Evolutionary conservation across 2,329 filamentous ascomycete genomes (phyloP).

Genomic region (Ilyonectria robusta): DNA sequence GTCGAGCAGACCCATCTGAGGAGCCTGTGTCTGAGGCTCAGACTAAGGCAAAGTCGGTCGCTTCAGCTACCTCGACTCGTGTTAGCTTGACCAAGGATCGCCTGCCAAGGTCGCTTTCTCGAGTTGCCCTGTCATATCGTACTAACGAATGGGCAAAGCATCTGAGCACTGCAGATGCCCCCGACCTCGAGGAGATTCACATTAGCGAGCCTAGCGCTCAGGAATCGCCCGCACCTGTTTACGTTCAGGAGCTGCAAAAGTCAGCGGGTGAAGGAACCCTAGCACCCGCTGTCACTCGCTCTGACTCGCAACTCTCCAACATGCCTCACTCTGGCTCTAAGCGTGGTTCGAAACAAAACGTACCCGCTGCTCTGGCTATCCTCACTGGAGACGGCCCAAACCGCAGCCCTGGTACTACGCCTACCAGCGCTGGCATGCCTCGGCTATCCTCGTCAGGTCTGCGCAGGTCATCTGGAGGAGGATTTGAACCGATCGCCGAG

Average conservation of each 20-base stretch:
- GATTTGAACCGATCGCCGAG: slow-evolving; percentile 61
- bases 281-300: slow-evolving; percentile 45
- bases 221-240: slow-evolving; percentile 73
- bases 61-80: slow-evolving; percentile 59
- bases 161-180: slow-evolving; percentile 81
- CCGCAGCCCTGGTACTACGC: slow-evolving; percentile 42
- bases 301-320: slow-evolving; percentile 49
- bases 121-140: slow-evolving; percentile 84
- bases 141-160: slow-evolving; percentile 99
- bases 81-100: slow-evolving; percentile 70
- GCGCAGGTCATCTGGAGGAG: slow-evolving; percentile 47
- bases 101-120: slow-evolving; percentile 80
- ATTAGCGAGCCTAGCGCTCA: slow-evolving; percentile 54
- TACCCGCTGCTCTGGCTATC: slow-evolving; percentile 43
- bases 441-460: slow-evolving; percentile 42
- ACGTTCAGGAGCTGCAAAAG: slow-evolving; percentile 75
- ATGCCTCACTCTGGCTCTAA: slow-evolving; percentile 36
- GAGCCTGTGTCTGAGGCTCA: slow-evolving; percentile 40
- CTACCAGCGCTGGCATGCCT: slow-evolving; percentile 35
- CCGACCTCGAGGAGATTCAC: slow-evolving; percentile 74
- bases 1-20: slow-evolving; percentile 18
- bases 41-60: slow-evolving; percentile 57
- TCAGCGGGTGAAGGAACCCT: slow-evolving; percentile 68
- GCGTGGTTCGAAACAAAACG: slow-evolving; percentile 40
- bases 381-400: slow-evolving; percentile 43